Evolutionary conservation across 306 rosid genomes (phyloP).

Genomic region (Erythrophleum fordii): DNA sequence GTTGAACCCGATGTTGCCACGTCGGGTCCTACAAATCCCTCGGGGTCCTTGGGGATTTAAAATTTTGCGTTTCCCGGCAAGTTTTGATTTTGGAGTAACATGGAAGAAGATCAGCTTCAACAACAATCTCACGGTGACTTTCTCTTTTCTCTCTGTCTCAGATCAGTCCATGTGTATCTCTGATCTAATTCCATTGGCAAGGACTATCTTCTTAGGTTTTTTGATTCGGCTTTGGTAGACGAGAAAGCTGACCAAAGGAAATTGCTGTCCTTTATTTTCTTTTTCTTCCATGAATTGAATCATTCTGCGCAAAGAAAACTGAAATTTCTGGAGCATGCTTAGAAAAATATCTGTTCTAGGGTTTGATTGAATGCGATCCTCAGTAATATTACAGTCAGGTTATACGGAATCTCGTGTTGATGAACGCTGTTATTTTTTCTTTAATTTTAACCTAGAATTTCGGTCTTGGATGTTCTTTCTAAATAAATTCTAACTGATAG

Average conservation of each 20-base stretch:
- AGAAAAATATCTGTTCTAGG: slow-evolving; percentile 27
- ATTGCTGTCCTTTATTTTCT: no score
- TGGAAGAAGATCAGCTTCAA: slow-evolving; percentile 39
- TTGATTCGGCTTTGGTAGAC: not conserved
- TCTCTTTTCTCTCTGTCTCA: slow-evolving; percentile 39
- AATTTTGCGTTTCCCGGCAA: slow-evolving; percentile 50
- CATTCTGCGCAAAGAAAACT: not conserved
- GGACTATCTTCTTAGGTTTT: slow-evolving; percentile 26
- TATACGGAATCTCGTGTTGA: not conserved
- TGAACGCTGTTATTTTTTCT: not conserved
- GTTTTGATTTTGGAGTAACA: not conserved
- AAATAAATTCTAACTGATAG: not conserved
- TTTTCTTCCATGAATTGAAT: not conserved
- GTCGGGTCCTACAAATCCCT: not conserved
- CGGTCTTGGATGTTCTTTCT: not conserved
- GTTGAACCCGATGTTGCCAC: not conserved
- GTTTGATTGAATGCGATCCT: slow-evolving; percentile 27
- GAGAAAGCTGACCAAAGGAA: not conserved
- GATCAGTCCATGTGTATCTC: not conserved
- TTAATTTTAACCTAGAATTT: not conserved
- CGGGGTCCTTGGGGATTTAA: not conserved
- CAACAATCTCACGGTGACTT: slow-evolving; percentile 41
- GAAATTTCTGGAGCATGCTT: not conserved
- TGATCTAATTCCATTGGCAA: not conserved
- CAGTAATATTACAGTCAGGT: not conserved